A percentile compares a stretch with the other conserved stretches of the same genome.
phyloP scores from a whole-genome alignment of 2,329 filamentous ascomycete species.

The Ophiocordyceps camponoti-saundersi region DNA sequence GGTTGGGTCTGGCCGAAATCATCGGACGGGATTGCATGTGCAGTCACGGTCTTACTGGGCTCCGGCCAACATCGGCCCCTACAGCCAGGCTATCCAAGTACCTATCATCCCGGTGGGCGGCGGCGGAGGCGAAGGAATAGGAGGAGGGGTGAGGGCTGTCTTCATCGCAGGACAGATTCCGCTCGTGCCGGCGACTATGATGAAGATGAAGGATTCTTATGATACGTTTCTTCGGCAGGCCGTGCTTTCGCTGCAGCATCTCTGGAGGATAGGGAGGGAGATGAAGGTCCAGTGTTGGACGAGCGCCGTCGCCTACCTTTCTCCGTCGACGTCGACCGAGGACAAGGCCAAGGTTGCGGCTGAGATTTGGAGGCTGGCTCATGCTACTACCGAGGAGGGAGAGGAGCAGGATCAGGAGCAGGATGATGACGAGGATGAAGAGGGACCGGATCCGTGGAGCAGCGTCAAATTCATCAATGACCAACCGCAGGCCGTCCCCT shows the following conservation, averaged over 20 bases:
- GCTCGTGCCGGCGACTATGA: constrained; percentile 66
- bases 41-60: constrained; percentile 95
- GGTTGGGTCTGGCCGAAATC: constrained; percentile 1
- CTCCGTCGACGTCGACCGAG: constrained; percentile 15
- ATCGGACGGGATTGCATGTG: constrained; percentile 59
- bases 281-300: constrained; percentile 61
- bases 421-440: constrained; percentile 27
- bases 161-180: constrained; percentile 85
- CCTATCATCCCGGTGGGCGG: constrained; percentile 6
- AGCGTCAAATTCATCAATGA: constrained; percentile 35
- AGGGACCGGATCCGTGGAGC: constrained; percentile 49
- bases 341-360: constrained; percentile 24
- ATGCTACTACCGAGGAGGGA: constrained; percentile 11
- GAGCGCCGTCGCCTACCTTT: constrained; percentile 59
- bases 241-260: constrained; percentile 66
- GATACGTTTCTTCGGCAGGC: constrained; percentile 38
- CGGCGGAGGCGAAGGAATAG: not conserved
- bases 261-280: constrained; percentile 65
- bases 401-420: constrained; percentile 10
- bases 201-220: constrained; percentile 23
- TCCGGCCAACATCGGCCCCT: constrained; percentile 91
- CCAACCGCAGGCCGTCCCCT: constrained; percentile 8
- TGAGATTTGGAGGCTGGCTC: constrained; percentile 29
- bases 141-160: constrained; percentile 22
- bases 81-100: constrained; percentile 69